Evolutionary conservation across 192 early-diverging fungal genomes (phyloP).

Genomic region (Paraglomus occultum): DNA sequence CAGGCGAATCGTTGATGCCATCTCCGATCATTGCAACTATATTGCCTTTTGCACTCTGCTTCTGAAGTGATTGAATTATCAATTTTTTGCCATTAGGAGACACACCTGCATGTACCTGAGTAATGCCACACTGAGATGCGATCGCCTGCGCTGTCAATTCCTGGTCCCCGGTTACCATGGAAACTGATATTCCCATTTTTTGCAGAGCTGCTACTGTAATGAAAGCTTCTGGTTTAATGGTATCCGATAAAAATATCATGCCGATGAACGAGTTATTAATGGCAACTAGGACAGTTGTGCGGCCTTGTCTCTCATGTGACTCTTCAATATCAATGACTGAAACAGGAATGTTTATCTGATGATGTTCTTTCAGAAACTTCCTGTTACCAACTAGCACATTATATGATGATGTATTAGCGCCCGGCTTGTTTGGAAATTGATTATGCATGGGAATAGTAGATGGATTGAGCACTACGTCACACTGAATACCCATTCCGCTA

Average conservation of each 20-base stretch:
- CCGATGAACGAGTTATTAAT: slow-evolving; percentile 59
- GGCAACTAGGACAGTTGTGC: slow-evolving; percentile 80
- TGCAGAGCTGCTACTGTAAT: slow-evolving; percentile 69
- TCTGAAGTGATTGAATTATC: slow-evolving; percentile 74
- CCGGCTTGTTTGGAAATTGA: slow-evolving; percentile 14
- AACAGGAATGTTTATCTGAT: slow-evolving; percentile 46
- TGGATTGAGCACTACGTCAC: slow-evolving; percentile 44
- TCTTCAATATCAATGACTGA: slow-evolving; percentile 37
- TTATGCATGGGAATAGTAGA: neutral
- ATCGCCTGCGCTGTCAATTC: slow-evolving; percentile 77
- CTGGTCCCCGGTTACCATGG: slow-evolving; percentile 96
- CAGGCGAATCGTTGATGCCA: slow-evolving; percentile 94
- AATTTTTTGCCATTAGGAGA: slow-evolving; percentile 86
- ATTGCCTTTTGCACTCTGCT: slow-evolving; percentile 34
- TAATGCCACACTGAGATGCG: slow-evolving; percentile 80
- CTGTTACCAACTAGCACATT: slow-evolving; percentile 76
- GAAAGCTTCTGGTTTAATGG: slow-evolving; percentile 74
- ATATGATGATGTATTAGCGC: slow-evolving; percentile 6
- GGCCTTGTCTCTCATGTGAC: slow-evolving; percentile 63
- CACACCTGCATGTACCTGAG: slow-evolving; percentile 84
- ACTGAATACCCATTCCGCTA: slow-evolving; percentile 69
- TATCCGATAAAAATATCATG: slow-evolving; percentile 81
- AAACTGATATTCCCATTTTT: slow-evolving; percentile 70
- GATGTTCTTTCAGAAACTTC: slow-evolving; percentile 52
- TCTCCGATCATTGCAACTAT: slow-evolving; percentile 95